These are phyloP conservation scores for Colletotrichum lentis DNA, from an alignment of 2,329 filamentous ascomycete species.

Conservation along the genomic window DNA sequence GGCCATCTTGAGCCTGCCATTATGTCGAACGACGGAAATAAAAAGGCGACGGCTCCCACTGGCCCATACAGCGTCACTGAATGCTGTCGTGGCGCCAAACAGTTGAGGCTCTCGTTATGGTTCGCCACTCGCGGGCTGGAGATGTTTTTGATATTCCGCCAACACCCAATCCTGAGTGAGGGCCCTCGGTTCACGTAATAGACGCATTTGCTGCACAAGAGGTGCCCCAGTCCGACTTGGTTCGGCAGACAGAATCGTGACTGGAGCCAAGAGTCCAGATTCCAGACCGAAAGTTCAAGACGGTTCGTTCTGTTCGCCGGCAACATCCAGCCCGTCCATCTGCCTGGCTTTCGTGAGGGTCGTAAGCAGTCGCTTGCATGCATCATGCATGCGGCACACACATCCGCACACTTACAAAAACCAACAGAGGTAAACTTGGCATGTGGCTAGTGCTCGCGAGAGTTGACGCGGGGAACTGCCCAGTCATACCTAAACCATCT, in stretches of 20 bases:
- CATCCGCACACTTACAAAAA: not conserved
- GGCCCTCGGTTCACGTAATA: not conserved
- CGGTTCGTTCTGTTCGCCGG: not conserved
- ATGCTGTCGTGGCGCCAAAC: not conserved
- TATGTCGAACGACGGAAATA: not conserved
- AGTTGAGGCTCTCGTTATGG: not conserved
- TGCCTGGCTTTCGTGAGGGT: not conserved
- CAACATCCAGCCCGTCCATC: not conserved
- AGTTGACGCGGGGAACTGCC: conserved; percentile 12
- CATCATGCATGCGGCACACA: not conserved
- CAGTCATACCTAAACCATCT: conserved; percentile 10
- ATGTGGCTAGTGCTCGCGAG: conserved; percentile 6
- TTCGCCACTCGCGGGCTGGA: not conserved
- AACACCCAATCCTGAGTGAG: not conserved
- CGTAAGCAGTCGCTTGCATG: not conserved
- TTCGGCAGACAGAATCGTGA: not conserved
- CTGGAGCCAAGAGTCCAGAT: not conserved
- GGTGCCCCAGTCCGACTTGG: not conserved
- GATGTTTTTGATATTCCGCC: not conserved
- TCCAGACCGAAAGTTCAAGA: not conserved
- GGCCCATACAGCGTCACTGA: not conserved
- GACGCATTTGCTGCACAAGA: not conserved
- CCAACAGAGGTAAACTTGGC: not conserved
- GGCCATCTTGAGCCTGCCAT: not conserved
- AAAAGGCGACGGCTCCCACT: not conserved